Evolutionary conservation across 2,329 filamentous ascomycete genomes (phyloP), one percentile per base, ranked within the genome.

Genomic region (Aspergillus sclerotialis): DNA sequence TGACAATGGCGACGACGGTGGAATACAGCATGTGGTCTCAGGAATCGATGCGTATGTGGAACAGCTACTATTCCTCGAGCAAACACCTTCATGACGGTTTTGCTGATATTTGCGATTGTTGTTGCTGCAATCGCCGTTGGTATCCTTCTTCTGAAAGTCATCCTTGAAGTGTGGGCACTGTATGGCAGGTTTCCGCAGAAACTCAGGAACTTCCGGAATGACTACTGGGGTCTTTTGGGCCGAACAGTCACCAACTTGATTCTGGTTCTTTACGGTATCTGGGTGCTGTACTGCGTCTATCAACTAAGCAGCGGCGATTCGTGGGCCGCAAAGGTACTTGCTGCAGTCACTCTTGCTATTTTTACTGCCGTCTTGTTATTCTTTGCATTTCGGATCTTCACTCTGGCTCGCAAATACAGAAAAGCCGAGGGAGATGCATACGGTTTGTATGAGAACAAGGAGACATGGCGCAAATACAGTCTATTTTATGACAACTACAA

Each of bases 401-500:
- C 68, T 46, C 79, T 83, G 10, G 92, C 86, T 5, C 75, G 72
- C 43, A 75, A 78, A 50, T 81, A 86, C 45, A 90, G 85, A 69
- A 73, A 79, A 52, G 53, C 70, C 18, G 81, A 94, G 46, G 90
- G 90, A 37, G 83, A 89, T 54, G 63, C 75, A 1, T 70, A 73
- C 11, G 76, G 69, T 9, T 72, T 98, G 7, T 96, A 88, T 61
- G 84, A 95, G 40, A 75, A 96, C 65, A 93, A 92, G 69, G 76
- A 83, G 38, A 80, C 82, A 26, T 95, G 92, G 89, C 74, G 86
- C 59, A 94, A 92, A 68, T 98, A 98, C 73, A 92, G 85, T 52
- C 73, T 95, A 42, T 96, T 98, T 67, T 98, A 98, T 69, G 92
- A 96, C 53, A 82, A 82, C 49, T 96, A 94, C 72, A 88, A 87